phyloP scores from a whole-genome alignment of 345 rosid genomes.

The Psidium guajava region DNA sequence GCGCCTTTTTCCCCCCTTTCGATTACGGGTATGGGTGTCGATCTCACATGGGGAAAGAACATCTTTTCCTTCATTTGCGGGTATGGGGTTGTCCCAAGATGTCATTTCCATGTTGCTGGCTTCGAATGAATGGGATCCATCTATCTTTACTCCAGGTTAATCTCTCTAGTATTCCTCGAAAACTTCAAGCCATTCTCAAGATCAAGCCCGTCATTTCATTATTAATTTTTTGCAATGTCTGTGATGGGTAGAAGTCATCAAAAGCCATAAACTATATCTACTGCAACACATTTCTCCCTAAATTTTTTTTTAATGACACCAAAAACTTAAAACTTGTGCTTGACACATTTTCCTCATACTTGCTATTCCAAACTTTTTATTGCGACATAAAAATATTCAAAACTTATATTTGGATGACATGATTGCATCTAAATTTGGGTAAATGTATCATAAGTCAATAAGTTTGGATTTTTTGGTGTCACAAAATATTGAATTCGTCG shows the following conservation, averaged over 20 bases:
- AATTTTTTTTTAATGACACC: no score
- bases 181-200: background rate
- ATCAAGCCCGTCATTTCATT: background rate
- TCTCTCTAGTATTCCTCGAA: background rate
- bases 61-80: background rate
- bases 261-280: no score
- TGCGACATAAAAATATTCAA: no score
- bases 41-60: background rate
- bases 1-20: background rate
- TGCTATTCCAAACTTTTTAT: no score
- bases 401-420: no score
- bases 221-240: background rate
- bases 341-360: no score
- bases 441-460: no score
- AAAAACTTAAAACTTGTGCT: no score
- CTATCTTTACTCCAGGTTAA: background rate
- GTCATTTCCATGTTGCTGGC: background rate
- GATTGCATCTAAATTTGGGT: no score
- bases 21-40: background rate
- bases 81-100: background rate
- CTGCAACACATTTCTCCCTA: no score
- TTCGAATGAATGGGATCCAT: background rate
- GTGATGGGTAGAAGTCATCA: background rate
- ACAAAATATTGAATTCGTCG: no score
- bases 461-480: no score